Conservation (phyloP, 805 yeast species). For the Ogataea nakhonphanomensis region DNA sequence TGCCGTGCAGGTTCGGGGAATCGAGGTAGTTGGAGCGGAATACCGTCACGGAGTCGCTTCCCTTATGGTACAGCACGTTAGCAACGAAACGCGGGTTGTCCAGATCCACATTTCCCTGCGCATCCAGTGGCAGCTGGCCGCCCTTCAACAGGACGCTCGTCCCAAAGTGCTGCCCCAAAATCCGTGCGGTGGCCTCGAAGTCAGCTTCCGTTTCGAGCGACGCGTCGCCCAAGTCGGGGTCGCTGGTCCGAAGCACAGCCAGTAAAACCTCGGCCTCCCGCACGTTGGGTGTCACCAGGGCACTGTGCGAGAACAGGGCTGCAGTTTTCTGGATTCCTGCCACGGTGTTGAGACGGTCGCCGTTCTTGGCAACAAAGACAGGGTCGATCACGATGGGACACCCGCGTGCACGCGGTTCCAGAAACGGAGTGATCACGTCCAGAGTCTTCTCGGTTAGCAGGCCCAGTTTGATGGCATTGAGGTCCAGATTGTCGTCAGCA, state of each 20-base stretch:
- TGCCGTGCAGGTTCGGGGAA: constrained; percentile 72
- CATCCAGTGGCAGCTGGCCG: constrained; percentile 63
- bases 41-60: constrained; percentile 34
- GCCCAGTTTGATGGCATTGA: constrained; percentile 76
- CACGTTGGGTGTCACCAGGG: constrained; percentile 70
- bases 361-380: constrained; percentile 79
- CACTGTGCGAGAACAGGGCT: constrained; percentile 16
- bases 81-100: constrained; percentile 16
- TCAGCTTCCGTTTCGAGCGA: constrained; percentile 8
- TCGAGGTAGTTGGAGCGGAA: constrained; percentile 46
- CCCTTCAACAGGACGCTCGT: constrained; percentile 75
- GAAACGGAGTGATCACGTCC: constrained; percentile 31
- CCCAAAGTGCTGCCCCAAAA: constrained; percentile 37
- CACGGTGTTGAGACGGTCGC: constrained; percentile 51
- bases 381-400: constrained; percentile 66
- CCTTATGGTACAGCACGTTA: constrained; percentile 31
- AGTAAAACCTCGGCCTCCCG: constrained; percentile 43
- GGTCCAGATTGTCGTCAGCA: constrained; percentile 53
- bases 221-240: constrained; percentile 11
- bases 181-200: constrained; percentile 39
- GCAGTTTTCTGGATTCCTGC: constrained; percentile 20
- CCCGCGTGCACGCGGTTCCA: constrained; percentile 4
- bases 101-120: constrained; percentile 16
- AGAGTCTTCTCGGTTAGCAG: constrained; percentile 55
- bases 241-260: constrained; percentile 24